Conservation (phyloP, 2,329 filamentous ascomycete genomes). For the Exophiala xenobiotica region DNA sequence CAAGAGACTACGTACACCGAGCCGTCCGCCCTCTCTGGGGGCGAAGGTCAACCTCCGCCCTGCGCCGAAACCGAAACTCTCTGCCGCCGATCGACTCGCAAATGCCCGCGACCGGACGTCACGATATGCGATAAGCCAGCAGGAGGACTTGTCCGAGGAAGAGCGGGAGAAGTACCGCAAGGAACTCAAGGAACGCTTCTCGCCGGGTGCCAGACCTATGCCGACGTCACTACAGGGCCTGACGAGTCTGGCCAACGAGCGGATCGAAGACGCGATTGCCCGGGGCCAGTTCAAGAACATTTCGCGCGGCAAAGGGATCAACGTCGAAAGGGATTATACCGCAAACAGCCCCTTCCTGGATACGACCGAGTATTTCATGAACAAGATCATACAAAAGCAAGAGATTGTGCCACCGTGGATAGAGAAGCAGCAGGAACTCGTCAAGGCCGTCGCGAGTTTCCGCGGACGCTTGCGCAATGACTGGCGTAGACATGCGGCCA, state of each 20-base stretch:
- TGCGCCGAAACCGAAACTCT: slow-evolving; percentile 43
- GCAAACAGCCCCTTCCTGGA: slow-evolving; percentile 88
- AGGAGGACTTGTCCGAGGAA: slow-evolving; percentile 61
- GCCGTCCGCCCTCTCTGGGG: slow-evolving; percentile 37
- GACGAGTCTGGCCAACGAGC: slow-evolving; percentile 79
- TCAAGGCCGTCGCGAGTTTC: slow-evolving; percentile 67
- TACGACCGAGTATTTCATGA: slow-evolving; percentile 97
- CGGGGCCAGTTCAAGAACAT: slow-evolving; percentile 87
- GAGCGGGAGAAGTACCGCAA: slow-evolving; percentile 71
- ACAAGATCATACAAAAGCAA: slow-evolving; percentile 96
- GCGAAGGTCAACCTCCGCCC: slow-evolving; percentile 47
- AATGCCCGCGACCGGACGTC: slow-evolving; percentile 60
- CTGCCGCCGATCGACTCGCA: slow-evolving; percentile 53
- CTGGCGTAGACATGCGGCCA: slow-evolving; percentile 79
- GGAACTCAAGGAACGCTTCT: slow-evolving; percentile 79
- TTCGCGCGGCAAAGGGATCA: slow-evolving; percentile 71
- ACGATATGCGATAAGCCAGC: slow-evolving; percentile 55
- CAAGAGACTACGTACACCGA: slow-evolving; percentile 53
- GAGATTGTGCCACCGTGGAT: slow-evolving; percentile 98
- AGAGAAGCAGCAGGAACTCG: slow-evolving; percentile 92
- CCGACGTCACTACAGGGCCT: slow-evolving; percentile 77
- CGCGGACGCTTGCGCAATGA: slow-evolving; percentile 72
- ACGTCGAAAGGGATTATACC: slow-evolving; percentile 69
- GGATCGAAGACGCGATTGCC: slow-evolving; percentile 91
- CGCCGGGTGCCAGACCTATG: slow-evolving; percentile 67